Conservation (phyloP, 2,329 filamentous ascomycete species). For the Diplocarpon rosae region DNA sequence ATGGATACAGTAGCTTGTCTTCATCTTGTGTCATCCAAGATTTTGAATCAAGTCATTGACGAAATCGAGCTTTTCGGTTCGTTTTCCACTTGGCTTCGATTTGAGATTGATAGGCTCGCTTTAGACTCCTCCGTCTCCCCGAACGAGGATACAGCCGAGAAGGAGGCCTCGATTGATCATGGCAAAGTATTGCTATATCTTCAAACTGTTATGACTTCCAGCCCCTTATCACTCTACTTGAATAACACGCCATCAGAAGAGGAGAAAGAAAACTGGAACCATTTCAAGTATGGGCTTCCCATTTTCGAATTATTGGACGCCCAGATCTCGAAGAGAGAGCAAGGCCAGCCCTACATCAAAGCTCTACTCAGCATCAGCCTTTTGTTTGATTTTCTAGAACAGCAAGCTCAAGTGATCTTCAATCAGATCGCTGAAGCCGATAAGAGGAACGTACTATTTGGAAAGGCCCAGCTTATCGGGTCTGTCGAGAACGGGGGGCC, state of each 20-base stretch:
- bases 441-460: constrained; percentile 56
- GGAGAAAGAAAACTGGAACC: constrained; percentile 35
- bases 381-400: constrained; percentile 46
- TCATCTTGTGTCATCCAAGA: constrained; percentile 62
- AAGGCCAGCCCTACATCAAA: constrained; percentile 31
- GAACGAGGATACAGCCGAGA: constrained; percentile 63
- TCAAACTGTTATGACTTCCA: constrained; percentile 54
- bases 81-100: constrained; percentile 76
- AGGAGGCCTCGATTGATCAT: constrained; percentile 65
- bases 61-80: constrained; percentile 67
- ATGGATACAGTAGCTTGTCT: constrained; percentile 65
- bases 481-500: constrained; percentile 9
- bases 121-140: constrained; percentile 47
- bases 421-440: constrained; percentile 58
- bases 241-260: constrained; percentile 39
- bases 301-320: constrained; percentile 36
- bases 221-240: constrained; percentile 53
- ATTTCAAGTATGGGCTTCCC: constrained; percentile 34
- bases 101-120: constrained; percentile 69
- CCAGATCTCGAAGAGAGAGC: constrained; percentile 24
- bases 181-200: constrained; percentile 68
- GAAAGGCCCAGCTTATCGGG: constrained; percentile 32
- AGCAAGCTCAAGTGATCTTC: constrained; percentile 51
- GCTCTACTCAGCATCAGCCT: constrained; percentile 52
- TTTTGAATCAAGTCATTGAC: constrained; percentile 59